Base-by-base conservation (phyloP, 257 asterid species). In the Osmanthus fragrans region DNA sequence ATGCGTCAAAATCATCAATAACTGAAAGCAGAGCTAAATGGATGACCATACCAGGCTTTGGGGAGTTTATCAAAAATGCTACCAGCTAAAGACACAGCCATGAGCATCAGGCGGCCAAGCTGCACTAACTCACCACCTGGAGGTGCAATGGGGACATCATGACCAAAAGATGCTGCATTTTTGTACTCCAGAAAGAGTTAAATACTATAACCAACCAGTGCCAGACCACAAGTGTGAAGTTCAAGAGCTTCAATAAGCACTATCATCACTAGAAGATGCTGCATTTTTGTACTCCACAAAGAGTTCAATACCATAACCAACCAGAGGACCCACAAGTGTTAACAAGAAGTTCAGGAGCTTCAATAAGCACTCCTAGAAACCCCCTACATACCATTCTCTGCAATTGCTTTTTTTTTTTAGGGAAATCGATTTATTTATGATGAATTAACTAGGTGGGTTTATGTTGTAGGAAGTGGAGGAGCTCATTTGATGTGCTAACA, bases 101-200 rank as follows among this genome's bases (percentile, higher is more conserved):
- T 77, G 49, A 95, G 88, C 98, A 95, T 86, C 25, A 98, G 97
- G 18, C 99, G 96, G 68, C 99, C 98, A 11, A 95, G 84, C 87
- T 90, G 87, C 16, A n/a, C n/a, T n/a, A n/a, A 1, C n/a, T 85
- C 96, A 49, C 40, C 87, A 70, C 87, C 77, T 7, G 96, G 32
- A 1, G 97, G 92, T 30, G 89, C 72, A 74, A 81, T 33, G 29
- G 85, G 84, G n/a, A 68, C 77, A 79, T 87, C 92, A 56, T 82
- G 91, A 34, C 83, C 92, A 7, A 87, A 71, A 32, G 88, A 75
- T 54, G 85, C 77, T 40, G 87, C 81, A 63, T 80, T 86, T 82
- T 88, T 88, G 82, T 86, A 92, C 86, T 81, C 93, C 82, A 92
- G 92, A 78, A 92, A 94, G 33, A 92, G 93, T 83, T 89, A 94